These are phyloP conservation scores for Beta lomatogona DNA, from an alignment of 179 eudicot species.

Conservation along the genomic window DNA sequence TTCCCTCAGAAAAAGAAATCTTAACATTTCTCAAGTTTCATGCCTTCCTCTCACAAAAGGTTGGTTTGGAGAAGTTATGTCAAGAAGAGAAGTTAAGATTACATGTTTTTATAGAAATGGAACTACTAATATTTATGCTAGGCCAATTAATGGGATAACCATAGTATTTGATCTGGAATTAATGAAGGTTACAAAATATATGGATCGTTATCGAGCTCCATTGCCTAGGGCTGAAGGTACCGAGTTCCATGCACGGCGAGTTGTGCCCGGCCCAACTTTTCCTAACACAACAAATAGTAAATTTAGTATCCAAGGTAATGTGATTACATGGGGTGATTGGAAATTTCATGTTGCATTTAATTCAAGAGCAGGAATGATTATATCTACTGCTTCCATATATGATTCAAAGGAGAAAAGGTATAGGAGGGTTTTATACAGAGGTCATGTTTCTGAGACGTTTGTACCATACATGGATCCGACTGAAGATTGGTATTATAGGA, in stretches of 20 bases:
- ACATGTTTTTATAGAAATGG: conserved; percentile 69
- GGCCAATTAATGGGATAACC: conserved; percentile 71
- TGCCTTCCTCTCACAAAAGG: conserved; percentile 73
- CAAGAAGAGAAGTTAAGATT: conserved; percentile 52
- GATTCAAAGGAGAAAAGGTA: conserved; percentile 37
- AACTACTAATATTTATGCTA: conserved; percentile 62
- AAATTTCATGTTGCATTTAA: conserved; percentile 67
- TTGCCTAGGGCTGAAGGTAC: conserved; percentile 64
- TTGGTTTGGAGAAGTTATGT: conserved; percentile 68
- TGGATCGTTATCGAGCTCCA: conserved; percentile 47
- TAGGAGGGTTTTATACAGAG: conserved; percentile 68
- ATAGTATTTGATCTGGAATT: conserved; percentile 56
- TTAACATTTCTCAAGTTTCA: conserved; percentile 66
- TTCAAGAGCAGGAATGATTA: conserved; percentile 68
- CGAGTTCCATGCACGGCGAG: conserved; percentile 40
- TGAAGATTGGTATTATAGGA: conserved; percentile 72
- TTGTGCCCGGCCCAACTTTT: conserved; percentile 31
- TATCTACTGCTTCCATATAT: conserved; percentile 66
- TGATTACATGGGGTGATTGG: conserved; percentile 76
- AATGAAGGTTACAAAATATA: conserved; percentile 35
- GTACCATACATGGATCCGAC: conserved; percentile 90
- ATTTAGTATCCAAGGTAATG: conserved; percentile 43
- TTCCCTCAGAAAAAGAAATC: conserved; percentile 54
- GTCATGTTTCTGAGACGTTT: conserved; percentile 81
- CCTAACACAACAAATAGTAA: conserved; percentile 45